Evolutionary conservation across 2,329 filamentous ascomycete species (phyloP), one percentile per base, ranked within the genome.

Genomic region (Penicillium frequentans): DNA sequence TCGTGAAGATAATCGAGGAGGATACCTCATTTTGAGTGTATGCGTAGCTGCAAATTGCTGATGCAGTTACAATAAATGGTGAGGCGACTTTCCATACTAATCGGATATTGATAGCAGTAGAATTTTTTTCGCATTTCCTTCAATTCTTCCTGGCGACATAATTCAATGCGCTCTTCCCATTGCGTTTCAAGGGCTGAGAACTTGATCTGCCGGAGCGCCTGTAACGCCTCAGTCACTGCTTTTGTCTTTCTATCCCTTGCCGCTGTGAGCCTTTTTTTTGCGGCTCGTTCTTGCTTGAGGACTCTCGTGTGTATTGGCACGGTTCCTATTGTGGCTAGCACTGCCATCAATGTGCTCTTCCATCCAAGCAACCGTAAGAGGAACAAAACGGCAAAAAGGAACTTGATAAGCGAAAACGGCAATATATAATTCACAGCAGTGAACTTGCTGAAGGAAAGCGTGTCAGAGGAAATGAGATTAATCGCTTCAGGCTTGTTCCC

Each of bases 101-200:
- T 35, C 31, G 31, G 13, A 50, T 39, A 27, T 39, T 39, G 19
- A 31, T 50, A 10, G 31, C 48, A 13, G 39, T 39, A n/a, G 23
- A 50, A 16, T 11, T 9, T 6, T 42, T 31, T 16, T n/a, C 31
- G 48, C 19, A 50, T 35, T 7, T 39, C 19, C n/a, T 26, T 37
- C 5, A 50, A 14, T 24, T 50, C 48, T 23, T 26, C 31, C n/a
- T 50, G 31, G 21, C 48, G 48, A 42, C 31, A 37, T 42, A 19
- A n/a, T 35, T 39, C 31, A 27, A 50, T 39, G 3, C 48, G 48
- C 19, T 50, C 48, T 42, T 50, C 48, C 48, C 48, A 50, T 9
- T 35, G 31, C n/a, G 33, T 16, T 27, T 35, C 29, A 3, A 39
- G 19, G 10, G 53, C 82, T 81, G 26, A 93, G 77, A 19, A 86